These are phyloP conservation scores for Discostella stelligeroides DNA, from an alignment of 108 stramenopile genomes.

Conservation along the genomic window DNA sequence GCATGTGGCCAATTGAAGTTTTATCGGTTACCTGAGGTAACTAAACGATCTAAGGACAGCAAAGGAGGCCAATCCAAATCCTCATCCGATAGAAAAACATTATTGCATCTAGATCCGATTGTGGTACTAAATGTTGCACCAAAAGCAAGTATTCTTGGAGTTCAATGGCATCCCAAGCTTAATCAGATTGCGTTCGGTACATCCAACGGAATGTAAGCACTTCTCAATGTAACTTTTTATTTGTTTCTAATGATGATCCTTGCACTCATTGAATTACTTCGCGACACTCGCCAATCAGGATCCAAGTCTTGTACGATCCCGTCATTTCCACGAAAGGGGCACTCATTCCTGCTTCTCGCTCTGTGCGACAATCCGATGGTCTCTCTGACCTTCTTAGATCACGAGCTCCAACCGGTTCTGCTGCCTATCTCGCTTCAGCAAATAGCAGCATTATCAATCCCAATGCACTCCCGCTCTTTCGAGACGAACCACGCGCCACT, in stretches of 20 bases:
- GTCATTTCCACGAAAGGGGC: conserved; percentile 72
- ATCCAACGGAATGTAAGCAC: conserved; percentile 58
- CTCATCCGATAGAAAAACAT: conserved; percentile 12
- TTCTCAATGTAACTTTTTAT: neutral
- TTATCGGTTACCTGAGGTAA: conserved; percentile 41
- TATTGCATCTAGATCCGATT: conserved; percentile 41
- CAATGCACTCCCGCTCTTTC: conserved; percentile 74
- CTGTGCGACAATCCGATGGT: conserved; percentile 57
- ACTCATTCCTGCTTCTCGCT: conserved; percentile 53
- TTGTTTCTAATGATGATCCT: neutral
- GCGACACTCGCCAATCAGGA: conserved; percentile 21
- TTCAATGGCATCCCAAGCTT: conserved; percentile 78
- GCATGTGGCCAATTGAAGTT: conserved; percentile 46
- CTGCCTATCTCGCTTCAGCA: conserved; percentile 45
- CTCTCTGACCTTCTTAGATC: conserved; percentile 70
- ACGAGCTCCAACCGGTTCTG: conserved; percentile 74
- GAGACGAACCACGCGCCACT: conserved; percentile 54
- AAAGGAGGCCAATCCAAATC: conserved; percentile 18
- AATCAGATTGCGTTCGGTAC: conserved; percentile 83
- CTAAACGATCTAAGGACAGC: conserved; percentile 14
- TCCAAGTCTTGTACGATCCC: conserved; percentile 65
- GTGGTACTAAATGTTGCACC: conserved; percentile 35
- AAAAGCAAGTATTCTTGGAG: conserved; percentile 48
- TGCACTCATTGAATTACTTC: neutral
- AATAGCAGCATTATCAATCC: conserved; percentile 64